Base-by-base conservation (phyloP, 2,329 filamentous ascomycete species). In the Thyridium curvatum region DNA sequence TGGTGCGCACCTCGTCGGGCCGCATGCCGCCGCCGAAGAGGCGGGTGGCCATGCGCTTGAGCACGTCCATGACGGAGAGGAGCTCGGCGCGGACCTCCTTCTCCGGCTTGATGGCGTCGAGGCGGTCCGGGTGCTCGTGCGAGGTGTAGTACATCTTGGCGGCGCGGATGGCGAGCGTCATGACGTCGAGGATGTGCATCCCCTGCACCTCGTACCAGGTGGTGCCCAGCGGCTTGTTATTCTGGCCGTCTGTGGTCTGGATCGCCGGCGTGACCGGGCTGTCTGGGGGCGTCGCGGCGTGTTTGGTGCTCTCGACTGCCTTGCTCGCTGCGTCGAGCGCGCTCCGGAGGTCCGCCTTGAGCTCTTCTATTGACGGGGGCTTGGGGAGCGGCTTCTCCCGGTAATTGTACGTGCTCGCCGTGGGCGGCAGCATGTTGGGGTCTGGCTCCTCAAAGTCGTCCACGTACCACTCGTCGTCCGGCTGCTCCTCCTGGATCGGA, bases 91-190 rank as follows among this genome's bases (percentile, higher is more conserved):
- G 82, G 35, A 98, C 84, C 48, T 85, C 76, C 46, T 84, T 86
- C 60, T 98, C 93, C 1, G 87, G 81, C 60, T 87, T 90, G 62
- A 97, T 94, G 18, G 84, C 69, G 53, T 93, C 87, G 14, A 97
- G 70, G 30, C 86, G 82, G 50, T 93, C 84, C 2, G 90, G 88
- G 38, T 90, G 75, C 53, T 94, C 86, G 57, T 97, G 93, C 4
- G 88, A 78, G 0, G 90, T 96, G 63, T 98, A 97, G 65, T 97
- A 98, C 52, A 94, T 83, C 64, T 94, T 95, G 37, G 93, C 93
- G 2, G 91, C 89, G 38, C 89, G 80, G 49, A 98, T 97, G n/a
- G 91, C 91, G 38, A 97, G 72, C 1, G 93, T 98, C 56, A 93
- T 84, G 38, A 94, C 82, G 58, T 97, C 91, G 40, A 97, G 76